Conservation (phyloP, 768 basidiomycete genomes). For the Paxillus ammoniavirescens region DNA sequence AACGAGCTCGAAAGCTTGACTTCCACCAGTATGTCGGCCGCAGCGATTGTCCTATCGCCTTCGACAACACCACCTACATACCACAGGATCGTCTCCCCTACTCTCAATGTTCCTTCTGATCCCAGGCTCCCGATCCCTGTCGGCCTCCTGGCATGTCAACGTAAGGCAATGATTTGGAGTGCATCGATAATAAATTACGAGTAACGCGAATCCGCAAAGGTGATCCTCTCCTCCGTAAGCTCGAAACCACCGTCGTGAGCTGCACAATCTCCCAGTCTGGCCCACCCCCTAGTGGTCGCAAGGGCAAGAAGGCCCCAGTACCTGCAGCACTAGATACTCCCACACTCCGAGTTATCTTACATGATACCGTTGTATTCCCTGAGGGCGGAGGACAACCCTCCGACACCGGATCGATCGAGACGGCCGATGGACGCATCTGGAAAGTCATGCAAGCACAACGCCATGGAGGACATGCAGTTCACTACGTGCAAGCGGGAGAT, state of each 20-base stretch:
- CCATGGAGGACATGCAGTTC: conserved; percentile 71
- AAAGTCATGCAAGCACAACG: conserved; percentile 66
- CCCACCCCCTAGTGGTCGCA: conserved; percentile 42
- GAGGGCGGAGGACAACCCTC: conserved; percentile 83
- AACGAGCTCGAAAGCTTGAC: too few relatives aligned
- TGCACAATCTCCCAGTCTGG: conserved; percentile 46
- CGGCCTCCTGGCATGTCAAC: conserved; percentile 78
- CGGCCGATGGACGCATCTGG: conserved; percentile 46
- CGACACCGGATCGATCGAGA: conserved; percentile 61
- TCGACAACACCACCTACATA: conserved; percentile 53
- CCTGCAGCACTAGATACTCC: conserved; percentile 44
- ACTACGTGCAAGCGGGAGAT: conserved; percentile 54
- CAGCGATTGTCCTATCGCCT: conserved; percentile 44
- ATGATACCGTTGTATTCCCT: conserved; percentile 79
- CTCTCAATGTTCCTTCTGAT: conserved; percentile 53
- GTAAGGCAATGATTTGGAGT: conserved; percentile 35
- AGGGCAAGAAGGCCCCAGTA: conserved; percentile 51
- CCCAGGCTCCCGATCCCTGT: conserved; percentile 58
- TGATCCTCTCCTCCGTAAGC: conserved; percentile 62
- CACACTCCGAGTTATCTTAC: conserved; percentile 63
- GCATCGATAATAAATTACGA: conserved; percentile 6
- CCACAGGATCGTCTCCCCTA: conserved; percentile 61
- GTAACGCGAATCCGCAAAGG: conserved; percentile 37
- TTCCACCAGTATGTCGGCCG: conserved; percentile 24
- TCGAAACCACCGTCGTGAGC: conserved; percentile 57